Evolutionary conservation across 768 basidiomycete genomes (phyloP).

Genomic region (Serendipita sp.): DNA sequence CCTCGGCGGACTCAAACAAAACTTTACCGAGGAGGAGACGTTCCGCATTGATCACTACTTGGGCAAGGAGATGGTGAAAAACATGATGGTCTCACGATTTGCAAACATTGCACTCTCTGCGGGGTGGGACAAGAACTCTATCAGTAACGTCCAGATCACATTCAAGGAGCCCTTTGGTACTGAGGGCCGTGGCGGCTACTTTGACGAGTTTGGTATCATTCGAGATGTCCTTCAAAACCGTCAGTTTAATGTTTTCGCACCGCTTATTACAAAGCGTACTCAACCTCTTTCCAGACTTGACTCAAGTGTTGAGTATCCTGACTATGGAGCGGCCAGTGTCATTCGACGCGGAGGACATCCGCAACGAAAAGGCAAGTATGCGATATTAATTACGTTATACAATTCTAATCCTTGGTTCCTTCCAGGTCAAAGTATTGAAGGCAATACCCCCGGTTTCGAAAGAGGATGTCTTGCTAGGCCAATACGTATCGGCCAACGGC

Average conservation of each 20-base stretch:
- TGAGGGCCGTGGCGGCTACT: conserved; percentile 99
- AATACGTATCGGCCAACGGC: conserved; percentile 75
- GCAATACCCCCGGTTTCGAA: conserved; percentile 68
- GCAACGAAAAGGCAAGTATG: conserved; percentile 78
- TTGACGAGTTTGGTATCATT: conserved; percentile 99
- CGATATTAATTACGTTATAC: background rate
- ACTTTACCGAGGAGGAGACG: conserved; percentile 94
- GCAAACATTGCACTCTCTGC: conserved; percentile 83
- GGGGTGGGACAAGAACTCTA: conserved; percentile 89
- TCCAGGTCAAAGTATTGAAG: conserved; percentile 87
- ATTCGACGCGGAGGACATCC: conserved; percentile 92
- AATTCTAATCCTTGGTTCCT: conserved; percentile 1
- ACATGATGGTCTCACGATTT: conserved; percentile 86
- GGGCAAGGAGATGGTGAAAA: conserved; percentile 99
- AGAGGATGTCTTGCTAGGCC: conserved; percentile 77
- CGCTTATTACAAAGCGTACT: conserved; percentile 9
- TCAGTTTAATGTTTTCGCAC: conserved; percentile 28
- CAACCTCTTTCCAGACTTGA: conserved; percentile 43
- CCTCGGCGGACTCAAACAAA: conserved; percentile 58
- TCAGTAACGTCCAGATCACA: conserved; percentile 95
- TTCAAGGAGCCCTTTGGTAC: conserved; percentile 99
- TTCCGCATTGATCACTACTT: conserved; percentile 99
- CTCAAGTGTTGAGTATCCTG: conserved; percentile 87
- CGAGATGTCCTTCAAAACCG: conserved; percentile 96
- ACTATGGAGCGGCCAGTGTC: conserved; percentile 99